A percentile compares a stretch with the other conserved stretches of the same genome.
Evolutionary conservation across 352 stramenopile genomes (phyloP).

Genomic region (Phytophthora idaei): DNA sequence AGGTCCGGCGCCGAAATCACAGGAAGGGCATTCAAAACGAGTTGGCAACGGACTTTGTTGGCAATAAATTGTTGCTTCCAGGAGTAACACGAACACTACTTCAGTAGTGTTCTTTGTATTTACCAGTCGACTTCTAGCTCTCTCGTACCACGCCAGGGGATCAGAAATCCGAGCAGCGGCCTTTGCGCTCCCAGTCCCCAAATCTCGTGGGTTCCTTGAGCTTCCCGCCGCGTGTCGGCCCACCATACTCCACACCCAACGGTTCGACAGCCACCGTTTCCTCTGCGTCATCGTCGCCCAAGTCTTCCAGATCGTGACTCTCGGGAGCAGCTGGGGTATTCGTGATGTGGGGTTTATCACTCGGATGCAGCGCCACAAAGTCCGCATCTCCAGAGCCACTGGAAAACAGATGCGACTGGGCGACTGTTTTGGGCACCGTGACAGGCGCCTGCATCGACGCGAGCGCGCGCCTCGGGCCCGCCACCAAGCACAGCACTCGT

Average conservation of each 20-base stretch:
- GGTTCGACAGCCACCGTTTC: slow-evolving; percentile 94
- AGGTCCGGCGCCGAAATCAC: too few species aligned
- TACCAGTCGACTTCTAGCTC: neutral
- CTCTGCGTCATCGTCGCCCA: slow-evolving; percentile 88
- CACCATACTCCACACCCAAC: slow-evolving; percentile 92
- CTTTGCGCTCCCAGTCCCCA: slow-evolving; percentile 98
- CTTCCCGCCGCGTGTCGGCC: slow-evolving; percentile 91
- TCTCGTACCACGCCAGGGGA: neutral
- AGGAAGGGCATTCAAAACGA: too few species aligned
- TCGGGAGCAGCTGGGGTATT: slow-evolving; percentile 20
- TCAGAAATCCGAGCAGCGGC: slow-evolving; percentile 96
- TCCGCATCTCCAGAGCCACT: slow-evolving; percentile 36
- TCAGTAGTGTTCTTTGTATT: too few species aligned
- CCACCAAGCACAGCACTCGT: slow-evolving; percentile 14
- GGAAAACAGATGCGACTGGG: slow-evolving; percentile 36
- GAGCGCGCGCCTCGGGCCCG: slow-evolving; percentile 4
- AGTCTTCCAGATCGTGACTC: slow-evolving; percentile 24
- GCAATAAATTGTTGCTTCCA: neutral
- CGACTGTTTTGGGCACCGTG: neutral
- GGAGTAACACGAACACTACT: neutral
- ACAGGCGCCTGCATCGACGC: neutral
- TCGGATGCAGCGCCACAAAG: slow-evolving; percentile 42
- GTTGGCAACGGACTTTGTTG: too few species aligned
- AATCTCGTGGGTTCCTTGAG: slow-evolving; percentile 96
- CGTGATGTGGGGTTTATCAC: slow-evolving; percentile 28